Evolutionary conservation across 179 eudicot genomes (phyloP), one percentile per base, ranked within the genome.

Genomic region (Spinacia oleracea): DNA sequence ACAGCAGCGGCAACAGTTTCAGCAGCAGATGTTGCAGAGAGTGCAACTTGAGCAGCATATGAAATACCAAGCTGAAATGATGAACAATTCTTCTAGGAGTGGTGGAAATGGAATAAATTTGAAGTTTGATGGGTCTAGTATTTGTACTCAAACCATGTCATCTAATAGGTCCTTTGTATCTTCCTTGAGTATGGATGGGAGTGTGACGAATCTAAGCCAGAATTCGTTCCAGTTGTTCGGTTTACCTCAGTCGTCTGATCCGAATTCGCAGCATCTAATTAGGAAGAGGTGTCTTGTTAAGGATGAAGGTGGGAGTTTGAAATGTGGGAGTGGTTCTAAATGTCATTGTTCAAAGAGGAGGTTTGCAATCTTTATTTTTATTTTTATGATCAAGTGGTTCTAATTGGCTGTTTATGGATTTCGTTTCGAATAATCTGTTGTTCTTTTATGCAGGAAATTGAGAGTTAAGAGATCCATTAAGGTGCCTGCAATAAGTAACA

Each of bases 321-420:
- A 81, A 76, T 89, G 90, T 86, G 87, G 86, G 43, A 84, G 86
- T 46, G 84, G 77, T 74, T 80, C 88, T 45, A 88, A 86, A 84
- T 91, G 96, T 66, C 96, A 90, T 80, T 91, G 93, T 77, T 86
- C 93, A 29, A 91, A 87, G 87, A 90, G 83, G 75, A 91, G 91
- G 90, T 91, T 32, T 20, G 68, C 69, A 35, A 42, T 77, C 50
- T 27, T 2, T 2, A 14, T 53, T 5, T 6, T 51, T 21, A 46
- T 32, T 67, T 34, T 81, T 64, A 50, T 73, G 8, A 35, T 77
- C 42, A 16, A 43, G 15, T 46, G 23, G 64, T 8, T 46, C n/a
- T 64, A 32, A 16, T 16, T 16, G 59, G 65, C 21, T 69, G 25
- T 45, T 80, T 35, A 35, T 50, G 1, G 18, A 21, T 62, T 62